These are phyloP conservation scores for Casuarina glauca DNA, from an alignment of 306 rosid species.

Conservation along the genomic window DNA sequence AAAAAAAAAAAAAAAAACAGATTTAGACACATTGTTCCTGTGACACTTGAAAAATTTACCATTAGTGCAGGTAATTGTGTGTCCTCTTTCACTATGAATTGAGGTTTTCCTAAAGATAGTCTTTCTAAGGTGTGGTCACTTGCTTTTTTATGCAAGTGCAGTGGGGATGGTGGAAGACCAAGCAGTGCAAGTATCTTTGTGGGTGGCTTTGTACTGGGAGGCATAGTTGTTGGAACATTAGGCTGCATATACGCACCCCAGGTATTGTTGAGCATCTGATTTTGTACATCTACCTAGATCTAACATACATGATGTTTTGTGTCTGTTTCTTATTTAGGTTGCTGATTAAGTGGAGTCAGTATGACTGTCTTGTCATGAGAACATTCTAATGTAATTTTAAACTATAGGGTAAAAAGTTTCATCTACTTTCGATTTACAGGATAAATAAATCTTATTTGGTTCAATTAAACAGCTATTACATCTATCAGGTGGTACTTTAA, in stretches of 20 bases:
- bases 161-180: conserved; percentile 45
- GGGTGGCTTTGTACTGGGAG: conserved; percentile 68
- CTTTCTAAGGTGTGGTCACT: neutral
- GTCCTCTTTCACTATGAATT: neutral
- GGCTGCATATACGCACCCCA: conserved; percentile 65
- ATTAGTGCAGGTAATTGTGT: neutral
- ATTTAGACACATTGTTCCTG: neutral
- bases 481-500: neutral
- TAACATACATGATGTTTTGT: neutral
- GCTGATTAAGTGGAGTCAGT: neutral
- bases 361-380: neutral
- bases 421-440: neutral
- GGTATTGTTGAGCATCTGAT: conserved; percentile 37
- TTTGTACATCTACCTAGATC: neutral
- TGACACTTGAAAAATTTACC: neutral
- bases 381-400: neutral
- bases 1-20: no score
- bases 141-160: conserved; percentile 28
- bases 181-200: conserved; percentile 48
- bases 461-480: neutral
- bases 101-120: conserved; percentile 5
- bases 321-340: neutral
- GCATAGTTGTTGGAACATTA: conserved; percentile 61
- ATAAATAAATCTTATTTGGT: neutral
- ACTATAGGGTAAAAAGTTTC: neutral